Base-by-base conservation (phyloP, 805 yeast species). In the Saccharomycopsis javanensis region DNA sequence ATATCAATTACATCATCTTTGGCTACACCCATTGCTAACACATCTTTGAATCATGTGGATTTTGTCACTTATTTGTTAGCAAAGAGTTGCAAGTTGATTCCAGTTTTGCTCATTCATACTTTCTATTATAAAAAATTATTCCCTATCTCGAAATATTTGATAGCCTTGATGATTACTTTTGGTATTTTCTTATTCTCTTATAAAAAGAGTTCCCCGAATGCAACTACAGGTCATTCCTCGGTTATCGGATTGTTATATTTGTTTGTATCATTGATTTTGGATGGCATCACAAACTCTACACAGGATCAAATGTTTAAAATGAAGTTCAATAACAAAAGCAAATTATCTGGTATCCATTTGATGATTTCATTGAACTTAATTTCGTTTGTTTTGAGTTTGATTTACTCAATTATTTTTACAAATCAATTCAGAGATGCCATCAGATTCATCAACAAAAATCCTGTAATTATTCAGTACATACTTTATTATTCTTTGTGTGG, bases 271-370 rank as follows among this genome's bases (percentile, higher is more conserved):
- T 77, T 94, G 69, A 69, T 92, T 18, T 73, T 94, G 31, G 99
- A 92, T 69, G 99, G 99, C 0, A 72, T 91, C 57, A 91, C 96
- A 23, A 94, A 92, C 71, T 87, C 97, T 2, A 84, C 96, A 0
- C 99, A 92, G 69, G 99, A 92, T 71, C 82, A 85, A 57, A 69
- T 94, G 67, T 85, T 92, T 69, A 79, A 79, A 58, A 42, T 42
- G 48, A 64, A 71, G 5, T 73, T 75, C 55, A 67, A 65, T 30
- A 64, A 71, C 6, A 73, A 75, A 55, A 67, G 65, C 27, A 60
- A 60, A 23, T 72, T 91, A 48, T 82, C 94, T 0, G 98, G 97
- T 1, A 92, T 92, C 1, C 91, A 85, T 64, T 73, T 94, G 67
- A 92, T 94, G 97, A 77, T 88, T 55, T 79, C 87, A 18, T 72